Conservation (phyloP, 2,329 filamentous ascomycete genomes). For the Fusarium luffae region DNA sequence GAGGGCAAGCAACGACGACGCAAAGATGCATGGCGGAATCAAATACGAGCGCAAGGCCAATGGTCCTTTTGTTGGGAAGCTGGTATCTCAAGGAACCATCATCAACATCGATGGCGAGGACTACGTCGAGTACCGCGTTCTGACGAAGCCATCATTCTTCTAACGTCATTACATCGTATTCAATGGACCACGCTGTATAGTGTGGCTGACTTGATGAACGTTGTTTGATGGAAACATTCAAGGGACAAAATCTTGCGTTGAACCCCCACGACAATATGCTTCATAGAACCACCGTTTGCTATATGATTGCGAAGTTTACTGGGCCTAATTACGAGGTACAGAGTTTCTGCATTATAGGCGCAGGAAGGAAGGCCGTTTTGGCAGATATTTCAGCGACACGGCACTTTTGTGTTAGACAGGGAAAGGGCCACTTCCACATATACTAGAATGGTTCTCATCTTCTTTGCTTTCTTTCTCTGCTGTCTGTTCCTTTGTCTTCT, state of each 20-base stretch:
- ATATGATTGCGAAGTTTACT: not conserved
- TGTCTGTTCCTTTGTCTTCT: not conserved
- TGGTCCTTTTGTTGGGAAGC: slow-evolving; percentile 70
- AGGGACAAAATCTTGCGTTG: not conserved
- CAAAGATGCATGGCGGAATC: slow-evolving; percentile 68
- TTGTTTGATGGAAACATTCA: not conserved
- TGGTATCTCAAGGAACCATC: slow-evolving; percentile 70
- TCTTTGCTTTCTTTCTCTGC: slow-evolving; percentile 22
- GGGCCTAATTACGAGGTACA: not conserved
- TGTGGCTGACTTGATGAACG: not conserved
- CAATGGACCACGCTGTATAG: not conserved
- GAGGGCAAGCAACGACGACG: slow-evolving; percentile 59
- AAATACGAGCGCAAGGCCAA: slow-evolving; percentile 71
- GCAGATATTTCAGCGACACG: slow-evolving; percentile 18
- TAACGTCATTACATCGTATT: slow-evolving; percentile 39
- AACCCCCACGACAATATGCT: not conserved
- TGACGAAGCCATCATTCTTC: slow-evolving; percentile 72
- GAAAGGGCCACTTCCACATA: slow-evolving; percentile 12
- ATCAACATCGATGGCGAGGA: slow-evolving; percentile 74
- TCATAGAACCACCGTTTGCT: not conserved
- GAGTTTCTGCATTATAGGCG: slow-evolving; percentile 5
- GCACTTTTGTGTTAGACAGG: slow-evolving; percentile 17
- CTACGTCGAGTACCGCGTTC: slow-evolving; percentile 73
- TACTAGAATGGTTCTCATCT: slow-evolving; percentile 34
- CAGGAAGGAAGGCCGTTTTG: slow-evolving; percentile 16